These are phyloP conservation scores for Solanum bulbocastanum DNA, from an alignment of 257 asterid species.

Conservation along the genomic window DNA sequence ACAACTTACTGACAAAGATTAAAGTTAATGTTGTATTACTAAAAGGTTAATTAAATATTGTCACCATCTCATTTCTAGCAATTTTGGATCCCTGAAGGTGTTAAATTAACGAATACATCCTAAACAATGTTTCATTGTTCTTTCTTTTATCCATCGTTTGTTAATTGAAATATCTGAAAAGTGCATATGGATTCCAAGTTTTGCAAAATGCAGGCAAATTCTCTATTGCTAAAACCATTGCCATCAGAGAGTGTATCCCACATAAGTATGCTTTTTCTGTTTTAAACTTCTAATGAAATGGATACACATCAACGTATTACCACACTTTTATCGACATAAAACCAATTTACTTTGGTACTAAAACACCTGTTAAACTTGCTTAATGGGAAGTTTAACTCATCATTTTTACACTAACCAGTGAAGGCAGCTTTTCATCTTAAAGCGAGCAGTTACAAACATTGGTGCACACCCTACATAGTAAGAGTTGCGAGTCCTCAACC, in stretches of 20 bases:
- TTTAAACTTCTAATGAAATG: neutral
- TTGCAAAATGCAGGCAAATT: neutral
- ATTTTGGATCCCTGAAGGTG: neutral
- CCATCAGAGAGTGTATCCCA: neutral
- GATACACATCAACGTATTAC: neutral
- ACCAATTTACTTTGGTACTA: neutral
- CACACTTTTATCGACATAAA: neutral
- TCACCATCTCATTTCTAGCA: neutral
- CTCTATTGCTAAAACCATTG: neutral
- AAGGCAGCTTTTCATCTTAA: neutral
- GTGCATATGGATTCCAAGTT: neutral
- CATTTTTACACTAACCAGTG: neutral
- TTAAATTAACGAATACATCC: neutral
- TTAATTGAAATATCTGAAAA: too few relatives aligned
- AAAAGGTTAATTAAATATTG: neutral
- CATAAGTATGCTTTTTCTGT: neutral
- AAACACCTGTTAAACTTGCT: neutral
- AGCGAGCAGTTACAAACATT: neutral
- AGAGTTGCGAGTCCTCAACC: neutral
- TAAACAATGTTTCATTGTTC: neutral
- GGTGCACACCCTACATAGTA: neutral
- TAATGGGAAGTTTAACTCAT: neutral
- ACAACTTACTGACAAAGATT: neutral
- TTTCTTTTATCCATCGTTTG: neutral
- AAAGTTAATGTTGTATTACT: neutral